A percentile compares a stretch with the other conserved stretches of the same genome.
phyloP scores from a whole-genome alignment of 805 yeast species.

The Candida vartiovaarae region DNA sequence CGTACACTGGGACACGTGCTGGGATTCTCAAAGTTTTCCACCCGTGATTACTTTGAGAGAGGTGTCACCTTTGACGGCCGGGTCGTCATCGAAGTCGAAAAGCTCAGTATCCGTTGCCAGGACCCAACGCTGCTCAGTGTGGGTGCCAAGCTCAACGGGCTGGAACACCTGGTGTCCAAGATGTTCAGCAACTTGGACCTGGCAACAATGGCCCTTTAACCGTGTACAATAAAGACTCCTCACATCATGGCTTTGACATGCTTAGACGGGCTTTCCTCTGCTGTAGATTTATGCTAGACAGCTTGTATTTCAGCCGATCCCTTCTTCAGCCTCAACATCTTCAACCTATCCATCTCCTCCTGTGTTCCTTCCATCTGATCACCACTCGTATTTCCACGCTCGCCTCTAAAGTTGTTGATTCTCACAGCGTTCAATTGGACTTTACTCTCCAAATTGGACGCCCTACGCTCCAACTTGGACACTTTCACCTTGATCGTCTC shows the following conservation, averaged over 20 bases:
- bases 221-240: not conserved
- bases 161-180: constrained; percentile 33
- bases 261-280: constrained; percentile 21
- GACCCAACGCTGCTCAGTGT: constrained; percentile 63
- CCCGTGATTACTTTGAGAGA: constrained; percentile 51
- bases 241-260: constrained; percentile 8
- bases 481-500: constrained; percentile 29
- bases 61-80: constrained; percentile 51
- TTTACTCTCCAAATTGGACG: constrained; percentile 29
- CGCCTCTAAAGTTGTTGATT: constrained; percentile 24
- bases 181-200: constrained; percentile 20
- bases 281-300: constrained; percentile 25
- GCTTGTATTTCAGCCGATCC: constrained; percentile 35
- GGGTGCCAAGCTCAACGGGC: constrained; percentile 53
- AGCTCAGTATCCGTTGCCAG: constrained; percentile 53
- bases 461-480: constrained; percentile 27
- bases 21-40: constrained; percentile 26
- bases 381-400: not conserved
- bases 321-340: constrained; percentile 36
- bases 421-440: constrained; percentile 35
- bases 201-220: constrained; percentile 15
- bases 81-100: constrained; percentile 57
- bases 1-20: constrained; percentile 24
- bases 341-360: constrained; percentile 31
- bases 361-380: constrained; percentile 22